Evolutionary conservation across 805 yeast species (phyloP).

Genomic region (Candida arabinofermentans): DNA sequence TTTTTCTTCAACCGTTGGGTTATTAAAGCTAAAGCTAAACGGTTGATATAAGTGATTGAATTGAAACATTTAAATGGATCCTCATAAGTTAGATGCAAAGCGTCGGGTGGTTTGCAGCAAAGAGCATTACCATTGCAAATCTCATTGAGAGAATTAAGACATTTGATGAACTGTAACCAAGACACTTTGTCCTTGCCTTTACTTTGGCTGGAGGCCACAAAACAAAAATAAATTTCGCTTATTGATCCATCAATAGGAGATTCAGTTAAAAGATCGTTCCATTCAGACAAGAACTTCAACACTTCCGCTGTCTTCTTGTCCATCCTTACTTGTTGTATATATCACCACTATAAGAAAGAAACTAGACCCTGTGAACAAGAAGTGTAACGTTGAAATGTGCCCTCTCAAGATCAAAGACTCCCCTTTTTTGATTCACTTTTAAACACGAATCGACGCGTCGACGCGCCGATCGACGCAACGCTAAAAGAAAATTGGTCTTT

Average conservation of each 20-base stretch:
- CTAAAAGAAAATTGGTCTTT: not conserved
- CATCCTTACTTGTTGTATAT: slow-evolving; percentile 6
- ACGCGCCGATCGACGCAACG: not conserved
- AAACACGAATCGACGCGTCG: slow-evolving; percentile 10
- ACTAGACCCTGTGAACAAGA: too few species aligned
- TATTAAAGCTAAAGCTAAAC: slow-evolving; percentile 24
- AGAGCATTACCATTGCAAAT: slow-evolving; percentile 21
- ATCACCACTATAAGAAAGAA: not conserved
- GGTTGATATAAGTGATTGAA: slow-evolving; percentile 22
- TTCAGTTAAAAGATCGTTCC: slow-evolving; percentile 27
- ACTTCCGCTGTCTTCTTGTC: slow-evolving; percentile 30
- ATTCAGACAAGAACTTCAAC: slow-evolving; percentile 27
- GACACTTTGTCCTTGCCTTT: slow-evolving; percentile 32
- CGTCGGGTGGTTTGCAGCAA: slow-evolving; percentile 23
- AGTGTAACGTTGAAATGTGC: too few species aligned
- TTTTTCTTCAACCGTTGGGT: slow-evolving; percentile 13
- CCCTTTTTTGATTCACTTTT: slow-evolving; percentile 12
- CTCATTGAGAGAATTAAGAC: slow-evolving; percentile 21
- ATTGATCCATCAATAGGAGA: slow-evolving; percentile 31
- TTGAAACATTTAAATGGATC: slow-evolving; percentile 28
- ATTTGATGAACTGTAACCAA: slow-evolving; percentile 31
- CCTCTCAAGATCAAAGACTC: not conserved
- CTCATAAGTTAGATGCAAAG: slow-evolving; percentile 19
- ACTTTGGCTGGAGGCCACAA: slow-evolving; percentile 27
- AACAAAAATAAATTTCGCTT: slow-evolving; percentile 29